Conservation (phyloP, 768 basidiomycete species). For the Lactarius sanguifluus region DNA sequence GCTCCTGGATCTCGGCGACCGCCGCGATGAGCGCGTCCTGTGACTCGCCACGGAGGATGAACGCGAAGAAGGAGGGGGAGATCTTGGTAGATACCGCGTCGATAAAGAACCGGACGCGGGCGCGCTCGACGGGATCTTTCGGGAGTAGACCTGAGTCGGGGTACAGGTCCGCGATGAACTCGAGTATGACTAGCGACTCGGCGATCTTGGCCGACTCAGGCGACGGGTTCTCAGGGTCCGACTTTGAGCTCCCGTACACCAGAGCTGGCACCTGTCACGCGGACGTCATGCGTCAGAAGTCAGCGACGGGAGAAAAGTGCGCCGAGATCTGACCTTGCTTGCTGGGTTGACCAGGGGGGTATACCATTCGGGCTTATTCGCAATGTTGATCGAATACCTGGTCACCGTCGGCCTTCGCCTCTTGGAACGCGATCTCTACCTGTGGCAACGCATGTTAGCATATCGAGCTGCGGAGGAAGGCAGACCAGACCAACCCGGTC, state of each 20-base stretch:
- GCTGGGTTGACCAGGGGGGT: constrained; percentile 59
- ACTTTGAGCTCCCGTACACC: constrained; percentile 57
- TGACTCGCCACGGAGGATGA: constrained; percentile 38
- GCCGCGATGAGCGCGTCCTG: constrained; percentile 42
- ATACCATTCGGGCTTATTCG: constrained; percentile 68
- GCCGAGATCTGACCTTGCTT: constrained; percentile 48
- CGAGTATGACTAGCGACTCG: constrained; percentile 60
- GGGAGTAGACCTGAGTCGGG: constrained; percentile 49
- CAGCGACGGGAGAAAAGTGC: not conserved
- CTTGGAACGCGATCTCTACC: constrained; percentile 58
- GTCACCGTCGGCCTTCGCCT: constrained; percentile 50
- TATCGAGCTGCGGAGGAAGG: not conserved
- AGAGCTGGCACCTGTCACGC: constrained; percentile 54
- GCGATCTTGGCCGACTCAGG: constrained; percentile 55
- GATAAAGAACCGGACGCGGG: constrained; percentile 58
- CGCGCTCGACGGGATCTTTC: constrained; percentile 51
- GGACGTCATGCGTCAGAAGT: not conserved
- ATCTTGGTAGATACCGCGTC: constrained; percentile 49
- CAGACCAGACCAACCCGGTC: constrained; percentile 43
- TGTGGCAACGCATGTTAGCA: constrained; percentile 31
- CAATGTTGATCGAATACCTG: constrained; percentile 54
- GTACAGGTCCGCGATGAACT: constrained; percentile 60
- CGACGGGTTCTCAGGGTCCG: constrained; percentile 50
- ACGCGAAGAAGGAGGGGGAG: constrained; percentile 38
- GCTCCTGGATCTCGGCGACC: constrained; percentile 47